A percentile compares a stretch with the other conserved stretches of the same genome.
Conservation (phyloP, 2,329 filamentous ascomycete genomes). For the Colletotrichum karsti region DNA sequence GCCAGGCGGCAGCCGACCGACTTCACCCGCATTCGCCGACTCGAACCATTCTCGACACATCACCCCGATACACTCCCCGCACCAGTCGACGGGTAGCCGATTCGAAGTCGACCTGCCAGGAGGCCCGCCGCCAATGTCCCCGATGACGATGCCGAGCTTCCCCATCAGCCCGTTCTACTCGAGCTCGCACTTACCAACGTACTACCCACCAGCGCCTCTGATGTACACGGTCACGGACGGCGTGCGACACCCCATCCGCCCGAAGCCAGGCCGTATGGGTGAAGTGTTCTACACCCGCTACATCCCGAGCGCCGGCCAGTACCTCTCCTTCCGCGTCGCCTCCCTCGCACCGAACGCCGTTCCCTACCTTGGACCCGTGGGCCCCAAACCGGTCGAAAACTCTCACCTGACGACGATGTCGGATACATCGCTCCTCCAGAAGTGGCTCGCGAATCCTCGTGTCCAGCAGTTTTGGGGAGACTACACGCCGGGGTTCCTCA, state of each 20-base stretch:
- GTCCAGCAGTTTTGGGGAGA: slow-evolving; percentile 87
- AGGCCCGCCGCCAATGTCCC: slow-evolving; percentile 43
- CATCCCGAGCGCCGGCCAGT: slow-evolving; percentile 82
- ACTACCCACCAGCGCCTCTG: slow-evolving; percentile 84
- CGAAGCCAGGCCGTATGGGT: slow-evolving; percentile 89
- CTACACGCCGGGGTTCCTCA: slow-evolving; percentile 72
- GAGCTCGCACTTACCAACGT: slow-evolving; percentile 86
- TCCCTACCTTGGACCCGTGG: slow-evolving; percentile 68
- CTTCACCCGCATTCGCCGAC: slow-evolving; percentile 55
- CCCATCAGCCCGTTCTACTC: slow-evolving; percentile 79
- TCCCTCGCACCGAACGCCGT: slow-evolving; percentile 72
- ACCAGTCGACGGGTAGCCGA: slow-evolving; percentile 35
- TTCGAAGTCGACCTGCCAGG: slow-evolving; percentile 46
- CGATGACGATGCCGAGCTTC: slow-evolving; percentile 44
- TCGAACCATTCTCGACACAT: slow-evolving; percentile 35
- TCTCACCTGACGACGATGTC: slow-evolving; percentile 53
- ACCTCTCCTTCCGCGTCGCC: slow-evolving; percentile 88
- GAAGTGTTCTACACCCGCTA: slow-evolving; percentile 92
- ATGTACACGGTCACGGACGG: slow-evolving; percentile 84
- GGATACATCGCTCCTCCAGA: slow-evolving; percentile 72
- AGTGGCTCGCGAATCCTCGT: slow-evolving; percentile 89
- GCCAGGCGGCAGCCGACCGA: slow-evolving; percentile 61
- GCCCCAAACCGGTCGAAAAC: slow-evolving; percentile 48
- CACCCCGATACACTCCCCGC: slow-evolving; percentile 34
- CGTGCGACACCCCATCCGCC: slow-evolving; percentile 84